phyloP scores from a whole-genome alignment of 1,284 basidiomycete genomes.

The Termitomyces sp. region DNA sequence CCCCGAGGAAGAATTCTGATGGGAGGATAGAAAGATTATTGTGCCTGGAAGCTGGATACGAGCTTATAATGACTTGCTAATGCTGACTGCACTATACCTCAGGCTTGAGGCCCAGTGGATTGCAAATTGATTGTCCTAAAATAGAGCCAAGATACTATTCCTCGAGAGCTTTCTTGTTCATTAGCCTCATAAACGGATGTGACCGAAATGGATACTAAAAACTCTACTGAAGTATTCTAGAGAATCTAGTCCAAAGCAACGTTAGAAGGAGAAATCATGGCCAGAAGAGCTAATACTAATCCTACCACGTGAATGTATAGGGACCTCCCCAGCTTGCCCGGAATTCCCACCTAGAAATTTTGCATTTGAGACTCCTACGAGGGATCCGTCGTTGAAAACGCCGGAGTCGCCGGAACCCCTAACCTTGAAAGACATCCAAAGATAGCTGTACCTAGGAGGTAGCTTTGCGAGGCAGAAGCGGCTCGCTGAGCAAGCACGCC shows the following conservation, averaged over 20 bases:
- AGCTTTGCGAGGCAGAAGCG: slow-evolving; percentile 11
- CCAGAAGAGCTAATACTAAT: slow-evolving; percentile 1
- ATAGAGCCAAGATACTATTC: neutral
- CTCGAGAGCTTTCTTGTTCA: neutral
- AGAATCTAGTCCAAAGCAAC: neutral
- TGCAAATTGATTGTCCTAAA: neutral
- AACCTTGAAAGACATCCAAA: slow-evolving; percentile 25
- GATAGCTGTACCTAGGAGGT: slow-evolving; percentile 22
- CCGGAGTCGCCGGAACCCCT: slow-evolving; percentile 16
- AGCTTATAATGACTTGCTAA: neutral
- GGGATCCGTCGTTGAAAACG: neutral
- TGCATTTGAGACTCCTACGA: neutral
- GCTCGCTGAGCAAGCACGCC: slow-evolving; percentile 25
- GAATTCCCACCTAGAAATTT: neutral
- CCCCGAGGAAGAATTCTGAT: slow-evolving; percentile 11
- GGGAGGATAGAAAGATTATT: neutral
- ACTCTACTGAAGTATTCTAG: neutral
- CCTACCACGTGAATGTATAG: neutral
- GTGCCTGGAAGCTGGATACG: neutral
- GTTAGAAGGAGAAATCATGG: neutral
- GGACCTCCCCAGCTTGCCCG: slow-evolving; percentile 9
- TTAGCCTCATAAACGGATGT: neutral
- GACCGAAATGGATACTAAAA: neutral
- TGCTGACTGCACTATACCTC: neutral
- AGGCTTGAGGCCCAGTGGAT: neutral